Evolutionary conservation across 495 filamentous ascomycete species (phyloP), one percentile per base, ranked within the genome.

Genomic region (Xylaria longipes): DNA sequence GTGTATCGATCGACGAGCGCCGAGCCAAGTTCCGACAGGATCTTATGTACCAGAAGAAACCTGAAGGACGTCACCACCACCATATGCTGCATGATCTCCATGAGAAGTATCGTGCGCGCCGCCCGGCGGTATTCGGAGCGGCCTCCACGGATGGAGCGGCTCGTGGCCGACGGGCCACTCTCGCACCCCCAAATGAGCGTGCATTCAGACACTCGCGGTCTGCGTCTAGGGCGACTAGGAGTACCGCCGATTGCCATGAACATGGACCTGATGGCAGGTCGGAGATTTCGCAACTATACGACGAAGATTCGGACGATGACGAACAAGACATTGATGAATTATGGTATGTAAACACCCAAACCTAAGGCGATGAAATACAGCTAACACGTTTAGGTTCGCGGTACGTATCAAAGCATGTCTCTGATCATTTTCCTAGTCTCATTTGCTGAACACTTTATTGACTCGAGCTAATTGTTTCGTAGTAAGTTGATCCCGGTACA

Each of bases 281-380:
- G 20, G 65, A 71, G 15, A 35, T 39, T 45, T 54, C 73, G 15
- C 67, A 74, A 6, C 4, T 60, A 43, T 78, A 84, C 5, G 80
- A 86, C 29, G 77, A 83, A n/a, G 86, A 85, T 4, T 83, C 82
- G 0, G 90, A 90, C 43, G 90, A 92, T 25, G 85, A 87, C 0
- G 85, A 88, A 27, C 92, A 95, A 72, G 91, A 95, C 74, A 91
- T 96, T 68, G 89, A 93, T 74, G 92, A 94, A 72, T 84, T 95
- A 12, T 96, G 93, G 93, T 78, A 50, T 54, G 77, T 69, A 11
- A 61, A 3, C 4, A 50, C 29, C n/a, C 31, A 4, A 1, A 58
- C 4, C 17, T 8, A 46, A 20, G 5, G 15, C 4, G 27, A 48
- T 33, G 14, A 0, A 33, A n/a, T 4, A 20, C 14, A 14, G 27